Percentiles rank a stretch among this genome's conserved stretches.
phyloP scores from a whole-genome alignment of 768 basidiomycete genomes.

The Crepidotus variabilis region DNA sequence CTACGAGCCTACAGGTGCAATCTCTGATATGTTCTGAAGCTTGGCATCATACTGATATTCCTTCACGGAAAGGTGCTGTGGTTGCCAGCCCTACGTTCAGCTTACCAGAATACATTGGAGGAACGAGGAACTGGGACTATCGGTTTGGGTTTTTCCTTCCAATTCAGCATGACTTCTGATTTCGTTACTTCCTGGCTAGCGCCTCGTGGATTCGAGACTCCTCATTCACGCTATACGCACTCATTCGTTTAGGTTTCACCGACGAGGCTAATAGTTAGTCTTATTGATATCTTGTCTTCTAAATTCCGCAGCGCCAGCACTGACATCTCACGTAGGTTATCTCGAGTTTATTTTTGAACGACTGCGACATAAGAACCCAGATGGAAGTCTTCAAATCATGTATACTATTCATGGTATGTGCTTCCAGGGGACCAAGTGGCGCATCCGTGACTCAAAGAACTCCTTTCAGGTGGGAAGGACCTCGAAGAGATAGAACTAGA shows the following conservation, averaged over 20 bases:
- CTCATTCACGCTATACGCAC: slow-evolving; percentile 92
- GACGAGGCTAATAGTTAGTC: slow-evolving; percentile 81
- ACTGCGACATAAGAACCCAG: slow-evolving; percentile 77
- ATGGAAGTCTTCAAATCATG: slow-evolving; percentile 95
- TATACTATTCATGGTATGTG: slow-evolving; percentile 85
- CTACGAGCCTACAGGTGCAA: slow-evolving; percentile 79
- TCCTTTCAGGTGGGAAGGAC: slow-evolving; percentile 60
- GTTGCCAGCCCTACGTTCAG: slow-evolving; percentile 96
- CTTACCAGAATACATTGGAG: slow-evolving; percentile 88
- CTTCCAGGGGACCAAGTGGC: background rate
- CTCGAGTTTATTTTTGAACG: slow-evolving; percentile 90
- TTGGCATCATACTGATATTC: background rate
- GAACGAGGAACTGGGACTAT: slow-evolving; percentile 85
- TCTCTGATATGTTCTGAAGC: background rate
- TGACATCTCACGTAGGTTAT: slow-evolving; percentile 48
- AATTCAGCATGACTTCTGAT: background rate
- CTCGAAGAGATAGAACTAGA: slow-evolving; percentile 79
- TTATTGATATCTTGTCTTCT: background rate
- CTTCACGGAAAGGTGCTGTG: slow-evolving; percentile 71
- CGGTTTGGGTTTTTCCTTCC: slow-evolving; percentile 32
- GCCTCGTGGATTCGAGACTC: slow-evolving; percentile 95
- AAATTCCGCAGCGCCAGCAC: background rate
- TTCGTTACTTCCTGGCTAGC: slow-evolving; percentile 26
- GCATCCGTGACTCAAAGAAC: background rate
- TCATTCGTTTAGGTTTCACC: slow-evolving; percentile 92